Evolutionary conservation across 495 filamentous ascomycete genomes (phyloP), one percentile per base, ranked within the genome.

Genomic region (Lasiosphaeris hirsuta): DNA sequence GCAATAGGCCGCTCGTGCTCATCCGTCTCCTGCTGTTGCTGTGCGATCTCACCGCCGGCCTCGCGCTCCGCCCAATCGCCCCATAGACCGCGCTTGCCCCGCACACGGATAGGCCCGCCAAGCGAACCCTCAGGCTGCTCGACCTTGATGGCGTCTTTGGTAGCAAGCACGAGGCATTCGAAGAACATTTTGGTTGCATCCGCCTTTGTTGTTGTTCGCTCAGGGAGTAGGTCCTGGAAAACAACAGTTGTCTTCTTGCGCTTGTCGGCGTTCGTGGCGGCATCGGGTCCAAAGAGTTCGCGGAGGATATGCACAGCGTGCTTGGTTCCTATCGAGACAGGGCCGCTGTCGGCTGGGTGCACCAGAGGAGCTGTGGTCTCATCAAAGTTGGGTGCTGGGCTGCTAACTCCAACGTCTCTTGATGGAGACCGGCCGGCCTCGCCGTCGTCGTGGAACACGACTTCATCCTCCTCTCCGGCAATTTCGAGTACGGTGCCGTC

Each of bases 161-260:
- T 98, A 10, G 95, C 95, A 48, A 98, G 76, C 5, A 97, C 94
- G 40, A 98, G 77, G 37, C 92, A 85, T 73, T 98, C 95, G 58
- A 97, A 97, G 75, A 98, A 98, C 93, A 98, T 96, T 78, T 96
- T 96, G 39, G 94, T 97, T 3, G 95, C 95, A 62, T 97, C 94
- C 10, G 85, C 85, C 65, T 88, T 87, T 49, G 81, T 86, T 2
- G 94, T 90, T 51, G 78, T 83, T 48, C 76, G 69, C 73, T 93
- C 89, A 1, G 94, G 94, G 1, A 96, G 80, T 44, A 98, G 80
- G 38, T 96, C 90, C 68, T 96, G 91, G 82, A 97, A 98, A 14
- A 91, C 75, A 6, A 96, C 89, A 39, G 80, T 80, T 6, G 81
- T 79, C 68, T 92, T 91, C 75, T 86, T 88, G 66, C 89, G 86